Conservation (phyloP, 192 early-diverging fungal genomes). For the Gonapodya sp. region DNA sequence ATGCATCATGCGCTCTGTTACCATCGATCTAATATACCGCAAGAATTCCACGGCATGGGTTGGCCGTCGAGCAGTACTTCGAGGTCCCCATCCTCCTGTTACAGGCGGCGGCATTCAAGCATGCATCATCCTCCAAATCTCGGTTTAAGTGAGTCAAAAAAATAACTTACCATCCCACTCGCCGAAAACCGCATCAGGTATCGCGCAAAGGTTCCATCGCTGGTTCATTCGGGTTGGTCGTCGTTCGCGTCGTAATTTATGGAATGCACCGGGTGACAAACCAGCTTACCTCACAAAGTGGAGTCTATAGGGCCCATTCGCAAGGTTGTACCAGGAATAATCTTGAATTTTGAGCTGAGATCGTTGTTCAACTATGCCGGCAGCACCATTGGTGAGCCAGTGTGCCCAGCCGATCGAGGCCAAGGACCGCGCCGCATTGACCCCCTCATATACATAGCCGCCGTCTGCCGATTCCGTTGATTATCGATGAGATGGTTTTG, state of each 20-base stretch:
- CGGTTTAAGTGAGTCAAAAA: no score
- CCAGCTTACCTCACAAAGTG: no score
- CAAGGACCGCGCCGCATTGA: constrained; percentile 35
- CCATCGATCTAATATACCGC: constrained; percentile 37
- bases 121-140: not conserved
- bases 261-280: no score
- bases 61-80: constrained; percentile 40
- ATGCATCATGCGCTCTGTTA: constrained; percentile 26
- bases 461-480: not conserved
- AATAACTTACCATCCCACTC: constrained; percentile 41
- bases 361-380: constrained; percentile 26
- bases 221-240: no score
- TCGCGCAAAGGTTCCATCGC: constrained; percentile 35
- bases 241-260: no score
- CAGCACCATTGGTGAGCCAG: constrained; percentile 35
- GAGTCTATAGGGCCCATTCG: constrained; percentile 39
- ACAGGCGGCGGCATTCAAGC: not conserved
- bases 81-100: constrained; percentile 18
- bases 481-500: not conserved
- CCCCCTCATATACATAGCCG: constrained; percentile 31
- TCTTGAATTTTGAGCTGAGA: constrained; percentile 32
- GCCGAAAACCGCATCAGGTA: constrained; percentile 45
- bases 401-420: constrained; percentile 43
- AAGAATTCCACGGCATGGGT: constrained; percentile 33
- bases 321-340: constrained; percentile 51